A percentile compares a stretch with the other conserved stretches of the same genome.
Conservation (phyloP, 176 grass and related monocot species). For the Oryza meridionalis region DNA sequence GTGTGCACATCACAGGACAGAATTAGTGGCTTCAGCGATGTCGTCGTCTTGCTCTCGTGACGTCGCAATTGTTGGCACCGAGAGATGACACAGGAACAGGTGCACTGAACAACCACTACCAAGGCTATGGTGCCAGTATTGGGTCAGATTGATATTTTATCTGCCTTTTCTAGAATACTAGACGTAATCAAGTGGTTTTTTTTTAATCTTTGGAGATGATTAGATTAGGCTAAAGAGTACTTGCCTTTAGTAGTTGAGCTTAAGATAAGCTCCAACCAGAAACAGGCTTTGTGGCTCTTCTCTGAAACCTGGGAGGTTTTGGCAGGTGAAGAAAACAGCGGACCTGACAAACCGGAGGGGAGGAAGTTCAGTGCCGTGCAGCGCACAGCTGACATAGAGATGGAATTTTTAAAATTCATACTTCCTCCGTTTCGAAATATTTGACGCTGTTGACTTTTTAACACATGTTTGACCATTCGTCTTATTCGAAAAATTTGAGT, state of each 20-base stretch:
- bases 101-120: neutral
- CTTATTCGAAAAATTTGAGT: too few species aligned
- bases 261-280: neutral
- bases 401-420: neutral
- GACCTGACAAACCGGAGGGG: neutral
- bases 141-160: neutral
- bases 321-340: neutral
- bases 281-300: neutral
- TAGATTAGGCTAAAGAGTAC: neutral
- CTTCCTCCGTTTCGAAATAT: too few species aligned
- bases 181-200: neutral
- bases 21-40: neutral
- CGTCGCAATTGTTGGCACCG: neutral
- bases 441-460: too few species aligned
- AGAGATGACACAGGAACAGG: neutral
- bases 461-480: too few species aligned
- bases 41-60: neutral
- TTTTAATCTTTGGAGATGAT: neutral
- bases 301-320: neutral
- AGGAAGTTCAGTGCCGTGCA: neutral
- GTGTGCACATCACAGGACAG: neutral
- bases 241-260: neutral
- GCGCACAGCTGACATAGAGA: neutral
- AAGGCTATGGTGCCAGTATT: neutral
- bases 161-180: neutral